Evolutionary conservation across 2,329 filamentous ascomycete genomes (phyloP), one percentile per base, ranked within the genome.

Genomic region (Trichoderma afroharzianum): DNA sequence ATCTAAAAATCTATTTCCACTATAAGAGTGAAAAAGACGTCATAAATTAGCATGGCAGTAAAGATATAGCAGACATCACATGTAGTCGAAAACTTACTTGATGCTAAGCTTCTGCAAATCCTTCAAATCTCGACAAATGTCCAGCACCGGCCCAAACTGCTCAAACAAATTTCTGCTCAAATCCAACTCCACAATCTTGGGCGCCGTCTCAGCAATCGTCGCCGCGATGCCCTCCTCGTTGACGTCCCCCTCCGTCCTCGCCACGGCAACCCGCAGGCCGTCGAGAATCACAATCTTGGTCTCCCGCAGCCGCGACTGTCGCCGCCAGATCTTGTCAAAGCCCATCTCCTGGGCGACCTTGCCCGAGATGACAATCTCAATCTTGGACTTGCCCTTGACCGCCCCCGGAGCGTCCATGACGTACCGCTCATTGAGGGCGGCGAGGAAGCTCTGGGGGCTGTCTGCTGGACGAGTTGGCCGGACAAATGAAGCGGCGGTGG

Each of bases 281-380:
- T 98, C 95, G 8, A 99, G 85, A 50, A 98, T 89, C 63, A 97
- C 90, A 70, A 95, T 90, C 75, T 88, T 91, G 72, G 98, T 86
- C 76, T 96, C 93, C 69, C 91, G 85, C 36, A 98, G 85, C 78
- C 92, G 85, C 75, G 94, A 92, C 77, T 97, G 90, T 81, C 95
- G 90, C 75, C 88, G 88, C 57, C 92, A 89, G 75, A 98, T 93
- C 85, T 98, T 98, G 76, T 97, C 94, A 76, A 98, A 98, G 33
- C 96, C 96, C 39, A 98, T 89, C 82, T 98, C 95, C 82, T 98
- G 92, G 6, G 93, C 95, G 21, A 95, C 88, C 82, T 98, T 98
- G 47, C 81, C 93, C 82, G 85, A 97, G 86, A 86, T 91, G 69
- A 85, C 83, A 73, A 97, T 92, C 63, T 88, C 85, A 2, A 77